These are phyloP conservation scores for Leucosporidium creatinivorum DNA, from an alignment of 768 basidiomycete genomes.

Conservation along the genomic window DNA sequence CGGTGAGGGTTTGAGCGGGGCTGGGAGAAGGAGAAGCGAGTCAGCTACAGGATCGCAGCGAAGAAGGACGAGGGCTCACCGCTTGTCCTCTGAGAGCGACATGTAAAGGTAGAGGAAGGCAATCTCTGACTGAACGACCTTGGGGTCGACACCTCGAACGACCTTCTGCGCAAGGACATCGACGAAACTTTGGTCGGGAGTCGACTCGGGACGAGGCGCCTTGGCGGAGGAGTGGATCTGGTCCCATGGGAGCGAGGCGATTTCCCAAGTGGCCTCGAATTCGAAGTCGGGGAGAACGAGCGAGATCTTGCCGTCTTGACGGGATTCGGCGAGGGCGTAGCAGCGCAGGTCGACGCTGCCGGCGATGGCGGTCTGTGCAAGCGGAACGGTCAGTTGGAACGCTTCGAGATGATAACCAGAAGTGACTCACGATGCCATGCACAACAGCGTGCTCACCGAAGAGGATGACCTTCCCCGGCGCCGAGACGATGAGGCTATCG, in stretches of 20 bases:
- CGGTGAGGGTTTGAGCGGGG: conserved; percentile 67
- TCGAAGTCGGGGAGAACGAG: conserved; percentile 73
- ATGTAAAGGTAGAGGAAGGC: conserved; percentile 94
- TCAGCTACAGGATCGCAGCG: background rate
- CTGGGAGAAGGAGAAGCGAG: conserved; percentile 43
- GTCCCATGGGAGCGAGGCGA: conserved; percentile 37
- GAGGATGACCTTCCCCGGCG: conserved; percentile 94
- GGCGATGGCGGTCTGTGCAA: conserved; percentile 75
- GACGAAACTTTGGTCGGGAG: conserved; percentile 65
- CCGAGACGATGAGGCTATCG: conserved; percentile 68
- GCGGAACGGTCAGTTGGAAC: conserved; percentile 15
- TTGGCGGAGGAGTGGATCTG: conserved; percentile 44
- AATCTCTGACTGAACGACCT: conserved; percentile 40
- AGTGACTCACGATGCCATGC: conserved; percentile 74
- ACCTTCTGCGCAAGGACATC: conserved; percentile 54
- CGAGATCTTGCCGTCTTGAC: conserved; percentile 63
- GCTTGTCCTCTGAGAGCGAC: conserved; percentile 51
- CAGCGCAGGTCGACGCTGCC: conserved; percentile 93
- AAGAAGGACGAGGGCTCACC: conserved; percentile 47
- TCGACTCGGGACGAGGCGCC: conserved; percentile 55
- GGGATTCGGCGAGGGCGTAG: conserved; percentile 73
- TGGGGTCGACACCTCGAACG: conserved; percentile 10
- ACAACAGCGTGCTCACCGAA: conserved; percentile 99
- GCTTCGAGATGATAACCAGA: background rate
- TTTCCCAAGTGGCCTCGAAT: conserved; percentile 68